These are phyloP conservation scores for Rugonectria rugulosa DNA, from an alignment of 2,329 filamentous ascomycete species.

Conservation along the genomic window DNA sequence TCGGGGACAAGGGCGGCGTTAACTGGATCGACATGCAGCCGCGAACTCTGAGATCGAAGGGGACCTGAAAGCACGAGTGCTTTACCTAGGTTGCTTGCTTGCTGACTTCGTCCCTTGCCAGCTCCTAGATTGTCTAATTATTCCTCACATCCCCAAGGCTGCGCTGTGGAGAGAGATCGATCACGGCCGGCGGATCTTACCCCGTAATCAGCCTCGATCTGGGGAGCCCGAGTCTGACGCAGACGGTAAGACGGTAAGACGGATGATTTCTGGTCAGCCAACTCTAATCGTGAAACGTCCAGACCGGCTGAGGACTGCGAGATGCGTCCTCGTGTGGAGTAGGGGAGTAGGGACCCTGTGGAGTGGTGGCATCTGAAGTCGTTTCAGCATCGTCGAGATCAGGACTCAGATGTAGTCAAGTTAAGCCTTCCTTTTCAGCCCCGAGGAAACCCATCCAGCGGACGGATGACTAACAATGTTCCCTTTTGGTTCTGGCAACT, in stretches of 20 bases:
- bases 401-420: neutral
- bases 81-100: no score
- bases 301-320: neutral
- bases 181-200: slow-evolving; percentile 9
- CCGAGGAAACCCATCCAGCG: neutral
- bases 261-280: no score
- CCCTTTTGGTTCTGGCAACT: neutral
- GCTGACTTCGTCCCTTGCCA: neutral
- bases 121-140: neutral
- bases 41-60: neutral
- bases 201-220: slow-evolving; percentile 12
- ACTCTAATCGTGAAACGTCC: neutral
- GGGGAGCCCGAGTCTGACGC: slow-evolving; percentile 1
- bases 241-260: slow-evolving; percentile 2
- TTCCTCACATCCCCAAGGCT: neutral
- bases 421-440: neutral
- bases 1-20: neutral
- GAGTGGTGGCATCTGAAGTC: neutral
- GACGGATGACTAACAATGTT: neutral
- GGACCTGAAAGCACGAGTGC: no score
- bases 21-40: neutral
- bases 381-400: neutral
- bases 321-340: slow-evolving; percentile 1
- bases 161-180: slow-evolving; percentile 3
- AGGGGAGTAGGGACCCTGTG: no score